phyloP scores from a whole-genome alignment of 106 monocot species.

The Platanthera guangdongensis region DNA sequence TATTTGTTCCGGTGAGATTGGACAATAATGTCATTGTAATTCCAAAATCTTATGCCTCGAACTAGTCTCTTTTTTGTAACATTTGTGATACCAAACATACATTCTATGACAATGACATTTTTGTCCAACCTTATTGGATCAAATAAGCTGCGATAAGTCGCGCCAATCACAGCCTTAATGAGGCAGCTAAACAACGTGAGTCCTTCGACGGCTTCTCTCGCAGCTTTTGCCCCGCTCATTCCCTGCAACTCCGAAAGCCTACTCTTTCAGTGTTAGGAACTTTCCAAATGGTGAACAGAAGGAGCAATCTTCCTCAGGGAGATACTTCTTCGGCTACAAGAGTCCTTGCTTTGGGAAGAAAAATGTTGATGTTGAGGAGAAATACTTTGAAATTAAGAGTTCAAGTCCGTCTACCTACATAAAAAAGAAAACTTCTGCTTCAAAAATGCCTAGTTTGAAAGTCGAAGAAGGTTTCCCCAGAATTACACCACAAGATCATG shows the following conservation, averaged over 20 bases:
- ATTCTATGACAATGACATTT: too few species aligned
- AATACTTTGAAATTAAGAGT: constrained; percentile 19
- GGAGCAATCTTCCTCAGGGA: neutral
- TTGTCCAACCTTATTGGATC: too few species aligned
- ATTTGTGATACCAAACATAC: too few species aligned
- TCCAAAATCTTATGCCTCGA: too few species aligned
- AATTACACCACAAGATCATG: constrained; percentile 15
- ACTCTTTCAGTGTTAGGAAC: constrained; percentile 16
- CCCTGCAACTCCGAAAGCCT: constrained; percentile 24
- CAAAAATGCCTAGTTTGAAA: neutral
- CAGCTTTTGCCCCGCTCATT: constrained; percentile 7
- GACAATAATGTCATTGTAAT: too few species aligned
- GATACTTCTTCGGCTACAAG: constrained; percentile 29
- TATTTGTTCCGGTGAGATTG: too few species aligned
- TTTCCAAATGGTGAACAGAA: constrained; percentile 13
- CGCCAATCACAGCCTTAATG: neutral
- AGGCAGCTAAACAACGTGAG: neutral
- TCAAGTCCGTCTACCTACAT: neutral
- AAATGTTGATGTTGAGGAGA: constrained; percentile 49
- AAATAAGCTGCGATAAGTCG: too few species aligned
- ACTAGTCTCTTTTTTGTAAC: too few species aligned
- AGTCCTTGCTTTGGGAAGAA: constrained; percentile 63
- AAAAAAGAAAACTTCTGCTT: neutral
- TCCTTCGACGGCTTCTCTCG: constrained; percentile 7
- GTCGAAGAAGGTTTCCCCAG: constrained; percentile 16